phyloP scores from a whole-genome alignment of 768 basidiomycete species.

The Hericium coralloides region DNA sequence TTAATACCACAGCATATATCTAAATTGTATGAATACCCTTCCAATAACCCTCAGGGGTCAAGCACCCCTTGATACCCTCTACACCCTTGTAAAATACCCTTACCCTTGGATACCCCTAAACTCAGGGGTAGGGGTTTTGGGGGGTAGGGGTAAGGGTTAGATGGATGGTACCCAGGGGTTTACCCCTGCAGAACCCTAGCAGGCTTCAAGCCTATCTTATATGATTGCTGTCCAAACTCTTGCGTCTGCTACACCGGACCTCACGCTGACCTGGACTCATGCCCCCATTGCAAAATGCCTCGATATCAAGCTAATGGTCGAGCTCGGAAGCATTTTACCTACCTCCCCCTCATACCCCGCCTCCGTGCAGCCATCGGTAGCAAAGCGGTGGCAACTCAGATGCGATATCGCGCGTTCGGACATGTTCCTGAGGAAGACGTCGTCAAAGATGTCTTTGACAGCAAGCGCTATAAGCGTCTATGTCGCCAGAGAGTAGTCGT shows the following conservation, averaged over 20 bases:
- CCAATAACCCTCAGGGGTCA: too few relatives aligned
- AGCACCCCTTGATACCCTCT: too few relatives aligned
- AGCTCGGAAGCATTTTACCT: conserved; percentile 22
- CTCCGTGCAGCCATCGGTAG: conserved; percentile 21
- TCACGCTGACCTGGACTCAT: conserved; percentile 18
- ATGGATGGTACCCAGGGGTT: too few relatives aligned
- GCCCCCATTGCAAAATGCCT: conserved; percentile 27
- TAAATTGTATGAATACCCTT: too few relatives aligned
- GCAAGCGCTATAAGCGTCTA: conserved; percentile 22
- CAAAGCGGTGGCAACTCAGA: conserved; percentile 13
- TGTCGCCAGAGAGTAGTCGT: conserved; percentile 17
- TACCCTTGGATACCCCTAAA: too few relatives aligned
- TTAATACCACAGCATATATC: too few relatives aligned
- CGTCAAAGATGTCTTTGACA: conserved; percentile 30
- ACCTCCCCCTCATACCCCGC: conserved; percentile 31
- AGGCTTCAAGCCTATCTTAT: conserved; percentile 23
- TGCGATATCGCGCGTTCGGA: conserved; percentile 21
- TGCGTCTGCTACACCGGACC: conserved; percentile 31
- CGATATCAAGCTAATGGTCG: conserved; percentile 16
- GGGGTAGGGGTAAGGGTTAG: too few relatives aligned
- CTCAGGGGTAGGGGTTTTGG: too few relatives aligned
- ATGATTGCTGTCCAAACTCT: conserved; percentile 35
- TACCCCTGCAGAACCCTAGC: too few relatives aligned
- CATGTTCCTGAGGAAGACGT: conserved; percentile 14
- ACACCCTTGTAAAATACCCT: too few relatives aligned